Evolutionary conservation across 495 filamentous ascomycete genomes (phyloP), one percentile per base, ranked within the genome.

Genomic region (Penicillium soppii): DNA sequence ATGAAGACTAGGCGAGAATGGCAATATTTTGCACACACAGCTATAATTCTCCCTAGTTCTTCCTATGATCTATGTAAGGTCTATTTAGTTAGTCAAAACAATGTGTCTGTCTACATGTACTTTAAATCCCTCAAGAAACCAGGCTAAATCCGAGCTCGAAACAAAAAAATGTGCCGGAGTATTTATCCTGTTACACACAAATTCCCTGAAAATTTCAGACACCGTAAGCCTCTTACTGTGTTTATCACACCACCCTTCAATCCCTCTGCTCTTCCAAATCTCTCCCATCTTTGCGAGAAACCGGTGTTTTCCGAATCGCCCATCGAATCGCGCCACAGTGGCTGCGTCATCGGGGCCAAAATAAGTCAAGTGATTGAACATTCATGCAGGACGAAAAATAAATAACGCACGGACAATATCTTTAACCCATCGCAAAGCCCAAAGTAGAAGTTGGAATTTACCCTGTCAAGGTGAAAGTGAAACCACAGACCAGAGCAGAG

Each of bases 281-380:
- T n/a, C n/a, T n/a, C n/a, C n/a, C n/a, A n/a, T n/a, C n/a, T n/a
- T n/a, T n/a, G n/a, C n/a, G n/a, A n/a, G n/a, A n/a, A n/a, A n/a
- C n/a, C n/a, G n/a, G n/a, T n/a, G n/a, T n/a, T n/a, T n/a, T n/a
- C n/a, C n/a, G n/a, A n/a, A n/a, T n/a, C n/a, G n/a, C n/a, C n/a
- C n/a, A n/a, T n/a, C n/a, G n/a, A 22, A 29, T 47, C 54, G 48
- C 41, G 42, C 19, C 15, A 15, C 41, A 17, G 57, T 55, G 47
- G 57, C 60, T 61, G 53, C 54, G 41, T 40, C 30, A 38, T 33
- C n/a, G 57, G 52, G 45, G 52, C 43, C 52, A 47, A 37, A 42
- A 10, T 21, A 36, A 47, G 52, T 57, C 58, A 49, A 51, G 58
- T 54, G 59, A 56, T 44, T 43, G 4, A 47, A 49, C 47, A 16